Evolutionary conservation across 371 early-diverging fungal genomes (phyloP), one percentile per base, ranked within the genome.

Genomic region (Nematocida sp.): DNA sequence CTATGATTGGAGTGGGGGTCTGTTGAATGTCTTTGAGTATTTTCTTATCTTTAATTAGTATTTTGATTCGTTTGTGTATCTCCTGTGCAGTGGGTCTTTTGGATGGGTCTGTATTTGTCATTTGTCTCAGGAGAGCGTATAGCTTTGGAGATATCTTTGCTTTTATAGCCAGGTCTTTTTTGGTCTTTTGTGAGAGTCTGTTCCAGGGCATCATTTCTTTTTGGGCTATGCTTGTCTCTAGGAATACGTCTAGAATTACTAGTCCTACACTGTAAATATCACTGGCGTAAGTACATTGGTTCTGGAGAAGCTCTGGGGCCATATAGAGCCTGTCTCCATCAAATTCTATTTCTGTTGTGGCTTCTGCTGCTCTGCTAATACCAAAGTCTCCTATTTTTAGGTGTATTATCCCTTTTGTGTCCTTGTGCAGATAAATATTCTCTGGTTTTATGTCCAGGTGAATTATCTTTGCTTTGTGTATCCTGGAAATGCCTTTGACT

Each of bases 291-390:
- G 87, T 86, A 80, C 87, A 90, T 7, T 81, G 77, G 54, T 89
- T 90, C 46, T 84, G 75, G 53, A 94, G 79, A 19, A 93, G 80
- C 80, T 96, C 96, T 0, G 91, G 91, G 1, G 95, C 94, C 85
- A 96, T 87, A 67, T 96, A 96, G 38, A 85, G 85, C 74, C 92
- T 87, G 83, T 96, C 96, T 0, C 96, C 96, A 81, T 96, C 96
- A 85, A 35, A 80, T 75, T 34, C 82, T 80, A 80, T 67, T 66
- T 81, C 81, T 7, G 60, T 48, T 11, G 9, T 2, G 34, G 45
- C 57, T 11, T 57, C 63, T 17, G 48, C 51, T 11, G 55, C 60
- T 46, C 74, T 65, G 45, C 64, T 65, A 32, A 81, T 81, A 25
- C 77, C 67, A 61, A 81, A 78, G 62, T 81, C 81, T 34, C 79